phyloP scores from a whole-genome alignment of 768 basidiomycete genomes.

The Cyclocybe aegerita region DNA sequence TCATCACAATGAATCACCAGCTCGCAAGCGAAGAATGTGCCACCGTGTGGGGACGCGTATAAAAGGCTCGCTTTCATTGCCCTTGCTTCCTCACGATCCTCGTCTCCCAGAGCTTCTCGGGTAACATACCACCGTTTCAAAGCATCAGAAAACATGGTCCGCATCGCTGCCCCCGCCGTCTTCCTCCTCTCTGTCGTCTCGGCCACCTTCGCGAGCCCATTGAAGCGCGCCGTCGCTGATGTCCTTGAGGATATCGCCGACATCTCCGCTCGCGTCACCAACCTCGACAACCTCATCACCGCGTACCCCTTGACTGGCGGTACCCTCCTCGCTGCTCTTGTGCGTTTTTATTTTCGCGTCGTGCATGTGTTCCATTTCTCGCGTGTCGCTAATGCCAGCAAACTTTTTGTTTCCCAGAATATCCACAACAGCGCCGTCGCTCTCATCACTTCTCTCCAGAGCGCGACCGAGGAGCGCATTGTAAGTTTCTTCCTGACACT shows the following conservation, averaged over 20 bases:
- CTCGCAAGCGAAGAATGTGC: too few species aligned
- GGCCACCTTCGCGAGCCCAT: slow-evolving; percentile 5
- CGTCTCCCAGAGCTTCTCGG: too few species aligned
- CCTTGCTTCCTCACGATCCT: too few species aligned
- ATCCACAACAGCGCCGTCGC: slow-evolving; percentile 24
- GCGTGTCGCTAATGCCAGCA: not conserved
- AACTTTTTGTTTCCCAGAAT: slow-evolving; percentile 11
- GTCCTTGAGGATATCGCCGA: slow-evolving; percentile 24
- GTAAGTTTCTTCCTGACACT: slow-evolving; percentile 9
- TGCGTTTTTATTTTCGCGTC: not conserved
- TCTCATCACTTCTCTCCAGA: slow-evolving; percentile 19
- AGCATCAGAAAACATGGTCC: too few species aligned
- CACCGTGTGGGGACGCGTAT: too few species aligned
- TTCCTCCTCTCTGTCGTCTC: slow-evolving; percentile 4
- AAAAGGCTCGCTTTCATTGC: too few species aligned
- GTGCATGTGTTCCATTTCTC: too few species aligned
- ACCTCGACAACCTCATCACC: slow-evolving; percentile 25
- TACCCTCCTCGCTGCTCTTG: slow-evolving; percentile 21
- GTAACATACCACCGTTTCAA: too few species aligned
- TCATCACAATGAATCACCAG: too few species aligned
- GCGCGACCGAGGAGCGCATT: slow-evolving; percentile 23
- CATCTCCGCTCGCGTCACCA: slow-evolving; percentile 21
- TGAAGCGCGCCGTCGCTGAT: slow-evolving; percentile 16
- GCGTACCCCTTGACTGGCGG: slow-evolving; percentile 28
- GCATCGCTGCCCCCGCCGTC: too few species aligned